Conservation (phyloP, 306 rosid genomes). For the Comarum palustre region DNA sequence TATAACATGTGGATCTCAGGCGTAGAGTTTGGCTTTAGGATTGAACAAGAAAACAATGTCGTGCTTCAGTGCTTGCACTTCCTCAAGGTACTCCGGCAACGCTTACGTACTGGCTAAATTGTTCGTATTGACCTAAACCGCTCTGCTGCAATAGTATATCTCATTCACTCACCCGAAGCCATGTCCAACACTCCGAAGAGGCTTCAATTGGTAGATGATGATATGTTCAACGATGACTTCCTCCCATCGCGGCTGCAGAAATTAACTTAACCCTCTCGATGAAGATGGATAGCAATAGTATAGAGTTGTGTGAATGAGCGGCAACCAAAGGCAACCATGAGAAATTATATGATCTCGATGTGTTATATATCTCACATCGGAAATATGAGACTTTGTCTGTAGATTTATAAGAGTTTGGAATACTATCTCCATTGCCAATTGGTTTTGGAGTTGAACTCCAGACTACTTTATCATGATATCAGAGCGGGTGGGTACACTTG, state of each 20-base stretch:
- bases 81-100: slow-evolving; percentile 60
- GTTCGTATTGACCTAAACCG: not conserved
- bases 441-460: too few relatives aligned
- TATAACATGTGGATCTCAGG: slow-evolving; percentile 26
- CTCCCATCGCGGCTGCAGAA: not conserved
- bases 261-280: too few relatives aligned
- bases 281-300: not conserved
- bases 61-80: slow-evolving; percentile 44
- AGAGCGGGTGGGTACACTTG: too few relatives aligned
- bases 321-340: too few relatives aligned
- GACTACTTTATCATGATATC: too few relatives aligned
- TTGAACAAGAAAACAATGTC: slow-evolving; percentile 40
- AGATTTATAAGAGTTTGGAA: too few relatives aligned
- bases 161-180: not conserved
- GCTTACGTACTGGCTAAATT: slow-evolving; percentile 57
- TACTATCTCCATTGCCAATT: too few relatives aligned
- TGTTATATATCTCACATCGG: too few relatives aligned
- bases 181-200: not conserved
- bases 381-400: too few relatives aligned
- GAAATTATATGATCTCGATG: too few relatives aligned
- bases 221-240: not conserved
- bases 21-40: slow-evolving; percentile 26
- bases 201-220: not conserved
- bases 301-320: not conserved
- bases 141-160: slow-evolving; percentile 32